These are phyloP conservation scores for Claviceps capensis DNA, from an alignment of 2,329 filamentous ascomycete genomes.

Conservation along the genomic window DNA sequence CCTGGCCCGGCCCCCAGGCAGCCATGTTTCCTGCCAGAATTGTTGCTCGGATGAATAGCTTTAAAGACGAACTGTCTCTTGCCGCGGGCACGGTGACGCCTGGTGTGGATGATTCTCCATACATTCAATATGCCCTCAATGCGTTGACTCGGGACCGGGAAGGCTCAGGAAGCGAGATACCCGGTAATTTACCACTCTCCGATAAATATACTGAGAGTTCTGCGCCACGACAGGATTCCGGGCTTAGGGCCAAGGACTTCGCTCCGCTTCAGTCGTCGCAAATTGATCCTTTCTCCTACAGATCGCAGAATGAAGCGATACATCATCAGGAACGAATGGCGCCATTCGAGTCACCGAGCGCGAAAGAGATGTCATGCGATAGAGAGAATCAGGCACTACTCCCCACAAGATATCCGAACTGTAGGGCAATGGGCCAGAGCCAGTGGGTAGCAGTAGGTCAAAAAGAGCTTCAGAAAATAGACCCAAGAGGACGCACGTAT, in stretches of 20 bases:
- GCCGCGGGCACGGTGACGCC: conserved; percentile 50
- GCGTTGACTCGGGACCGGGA: conserved; percentile 67
- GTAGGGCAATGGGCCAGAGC: conserved; percentile 7
- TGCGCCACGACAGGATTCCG: conserved; percentile 6
- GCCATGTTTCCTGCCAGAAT: conserved; percentile 24
- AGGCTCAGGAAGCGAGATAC: conserved; percentile 32
- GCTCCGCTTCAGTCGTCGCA: neutral
- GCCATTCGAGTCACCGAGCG: neutral
- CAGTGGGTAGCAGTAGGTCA: conserved; percentile 23
- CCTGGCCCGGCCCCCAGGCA: conserved; percentile 18
- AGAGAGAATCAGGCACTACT: conserved; percentile 2
- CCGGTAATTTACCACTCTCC: conserved; percentile 29
- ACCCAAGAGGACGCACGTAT: conserved; percentile 23
- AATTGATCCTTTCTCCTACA: neutral
- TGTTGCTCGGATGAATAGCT: conserved; percentile 21
- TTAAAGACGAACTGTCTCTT: conserved; percentile 39
- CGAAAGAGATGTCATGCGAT: neutral
- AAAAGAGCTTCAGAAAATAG: conserved; percentile 20
- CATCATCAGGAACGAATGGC: neutral
- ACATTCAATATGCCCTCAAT: conserved; percentile 80
- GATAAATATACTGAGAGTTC: conserved; percentile 19
- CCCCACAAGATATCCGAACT: neutral
- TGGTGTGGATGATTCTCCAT: conserved; percentile 71
- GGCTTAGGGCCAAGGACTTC: conserved; percentile 1
- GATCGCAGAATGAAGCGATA: neutral